These are phyloP conservation scores for Batkoa obscura DNA, from an alignment of 371 early-diverging fungal genomes.

Conservation along the genomic window DNA sequence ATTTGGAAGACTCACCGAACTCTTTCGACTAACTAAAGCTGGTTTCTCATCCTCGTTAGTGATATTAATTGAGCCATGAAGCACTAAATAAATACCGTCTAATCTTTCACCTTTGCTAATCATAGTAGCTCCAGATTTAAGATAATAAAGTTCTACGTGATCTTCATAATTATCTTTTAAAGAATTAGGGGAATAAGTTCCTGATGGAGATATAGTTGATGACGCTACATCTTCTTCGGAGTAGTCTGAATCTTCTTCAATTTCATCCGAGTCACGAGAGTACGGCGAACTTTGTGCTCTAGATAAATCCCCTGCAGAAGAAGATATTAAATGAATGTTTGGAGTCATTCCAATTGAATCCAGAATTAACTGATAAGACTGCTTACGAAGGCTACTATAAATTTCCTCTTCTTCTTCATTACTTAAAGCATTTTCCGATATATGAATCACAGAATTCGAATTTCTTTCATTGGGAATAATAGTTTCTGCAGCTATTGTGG, in stretches of 20 bases:
- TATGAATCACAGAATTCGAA: not conserved
- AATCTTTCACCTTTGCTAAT: constrained; percentile 68
- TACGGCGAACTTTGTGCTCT: constrained; percentile 9
- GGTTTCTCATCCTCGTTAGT: constrained; percentile 14
- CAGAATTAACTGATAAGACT: constrained; percentile 11
- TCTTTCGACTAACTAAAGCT: constrained; percentile 7
- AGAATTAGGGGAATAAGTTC: constrained; percentile 17
- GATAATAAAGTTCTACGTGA: constrained; percentile 45
- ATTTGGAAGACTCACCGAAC: not conserved
- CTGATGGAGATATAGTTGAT: constrained; percentile 5
- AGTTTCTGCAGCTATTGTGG: no score
- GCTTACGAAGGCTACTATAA: not conserved
- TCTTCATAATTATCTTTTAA: constrained; percentile 19
- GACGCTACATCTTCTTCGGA: constrained; percentile 18
- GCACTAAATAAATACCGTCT: constrained; percentile 76
- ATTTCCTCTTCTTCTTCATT: not conserved
- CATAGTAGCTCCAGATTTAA: constrained; percentile 47
- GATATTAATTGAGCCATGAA: constrained; percentile 75
- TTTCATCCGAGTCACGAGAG: constrained; percentile 9
- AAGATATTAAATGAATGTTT: not conserved
- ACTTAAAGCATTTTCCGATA: not conserved
- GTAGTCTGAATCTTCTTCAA: constrained; percentile 12
- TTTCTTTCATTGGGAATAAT: constrained; percentile 11
- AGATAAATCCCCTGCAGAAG: constrained; percentile 12
- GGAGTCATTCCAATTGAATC: constrained; percentile 6